A percentile compares a stretch with the other conserved stretches of the same genome.
Conservation (phyloP, 1,139 yeast genomes). For the Ogataea hybrid region DNA sequence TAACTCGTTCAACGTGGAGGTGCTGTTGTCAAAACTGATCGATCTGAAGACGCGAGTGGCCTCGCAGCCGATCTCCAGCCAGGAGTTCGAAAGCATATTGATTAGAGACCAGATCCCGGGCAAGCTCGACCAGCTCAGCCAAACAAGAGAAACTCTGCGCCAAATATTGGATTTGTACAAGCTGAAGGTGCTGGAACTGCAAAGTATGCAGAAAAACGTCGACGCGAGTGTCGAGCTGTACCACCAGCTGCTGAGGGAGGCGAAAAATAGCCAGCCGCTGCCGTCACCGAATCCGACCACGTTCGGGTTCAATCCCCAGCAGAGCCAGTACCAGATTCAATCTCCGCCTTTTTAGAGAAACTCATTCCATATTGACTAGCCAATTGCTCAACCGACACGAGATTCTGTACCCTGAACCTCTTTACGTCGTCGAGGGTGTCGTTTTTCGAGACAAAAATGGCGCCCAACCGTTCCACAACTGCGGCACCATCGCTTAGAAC, state of each 20-base stretch:
- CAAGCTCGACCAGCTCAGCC: conserved; percentile 26
- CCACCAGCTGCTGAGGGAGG: conserved; percentile 46
- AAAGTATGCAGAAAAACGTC: conserved; percentile 67
- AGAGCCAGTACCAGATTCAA: conserved; percentile 14
- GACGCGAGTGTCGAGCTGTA: conserved; percentile 65
- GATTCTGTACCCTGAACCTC: conserved; percentile 6
- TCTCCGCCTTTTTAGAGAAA: conserved; percentile 8
- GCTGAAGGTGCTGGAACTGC: conserved; percentile 54
- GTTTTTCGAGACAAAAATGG: conserved; percentile 17
- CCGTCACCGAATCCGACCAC: conserved; percentile 7
- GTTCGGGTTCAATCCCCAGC: conserved; percentile 15
- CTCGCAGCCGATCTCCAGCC: conserved; percentile 24
- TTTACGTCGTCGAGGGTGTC: conserved; percentile 15
- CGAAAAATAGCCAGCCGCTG: conserved; percentile 11
- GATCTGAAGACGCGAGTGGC: conserved; percentile 29
- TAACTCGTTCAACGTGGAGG: conserved; percentile 57
- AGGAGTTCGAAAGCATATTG: conserved; percentile 28
- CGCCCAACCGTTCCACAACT: conserved; percentile 13
- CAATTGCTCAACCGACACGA: conserved; percentile 16
- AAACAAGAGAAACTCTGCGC: conserved; percentile 22
- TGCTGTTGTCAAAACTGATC: conserved; percentile 55
- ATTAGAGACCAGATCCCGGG: conserved; percentile 29
- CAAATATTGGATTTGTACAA: conserved; percentile 30
- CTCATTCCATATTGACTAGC: conserved; percentile 2
- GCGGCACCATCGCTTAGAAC: conserved; percentile 18